Percentiles rank a stretch among this genome's conserved stretches.
Evolutionary conservation across 306 rosid genomes (phyloP).

Genomic region (Ormosia semicastrata): DNA sequence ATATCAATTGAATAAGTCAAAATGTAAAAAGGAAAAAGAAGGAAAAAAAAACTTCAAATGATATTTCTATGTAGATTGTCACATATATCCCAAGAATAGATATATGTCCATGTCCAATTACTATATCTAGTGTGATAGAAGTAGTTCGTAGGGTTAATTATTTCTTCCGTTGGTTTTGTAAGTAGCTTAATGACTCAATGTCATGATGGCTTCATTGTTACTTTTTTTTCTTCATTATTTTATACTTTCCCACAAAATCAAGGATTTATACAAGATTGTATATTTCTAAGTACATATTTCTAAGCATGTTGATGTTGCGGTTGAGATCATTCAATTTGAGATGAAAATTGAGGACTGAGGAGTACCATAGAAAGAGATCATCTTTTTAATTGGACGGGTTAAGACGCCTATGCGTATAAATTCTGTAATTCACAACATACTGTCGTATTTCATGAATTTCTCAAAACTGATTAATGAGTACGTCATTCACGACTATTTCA

Average conservation of each 20-base stretch:
- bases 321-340: not conserved
- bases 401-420: not conserved
- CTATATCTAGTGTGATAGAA: not conserved
- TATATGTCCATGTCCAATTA: not conserved
- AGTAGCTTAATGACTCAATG: slow-evolving; percentile 6
- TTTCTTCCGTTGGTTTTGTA: slow-evolving; percentile 32
- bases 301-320: not conserved
- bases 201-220: not conserved
- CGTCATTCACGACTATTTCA: too few species aligned
- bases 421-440: too few species aligned
- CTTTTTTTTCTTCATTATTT: not conserved
- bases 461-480: too few species aligned
- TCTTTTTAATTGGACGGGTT: not conserved
- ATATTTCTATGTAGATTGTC: not conserved
- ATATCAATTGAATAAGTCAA: not conserved
- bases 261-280: not conserved
- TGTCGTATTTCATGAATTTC: too few species aligned
- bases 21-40: not conserved
- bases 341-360: not conserved
- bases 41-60: not conserved
- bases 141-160: not conserved
- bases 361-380: too few species aligned
- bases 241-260: not conserved
- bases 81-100: not conserved
- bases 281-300: not conserved